Evolutionary conservation across 768 basidiomycete species (phyloP).

Genomic region (Saitozyma podzolica): DNA sequence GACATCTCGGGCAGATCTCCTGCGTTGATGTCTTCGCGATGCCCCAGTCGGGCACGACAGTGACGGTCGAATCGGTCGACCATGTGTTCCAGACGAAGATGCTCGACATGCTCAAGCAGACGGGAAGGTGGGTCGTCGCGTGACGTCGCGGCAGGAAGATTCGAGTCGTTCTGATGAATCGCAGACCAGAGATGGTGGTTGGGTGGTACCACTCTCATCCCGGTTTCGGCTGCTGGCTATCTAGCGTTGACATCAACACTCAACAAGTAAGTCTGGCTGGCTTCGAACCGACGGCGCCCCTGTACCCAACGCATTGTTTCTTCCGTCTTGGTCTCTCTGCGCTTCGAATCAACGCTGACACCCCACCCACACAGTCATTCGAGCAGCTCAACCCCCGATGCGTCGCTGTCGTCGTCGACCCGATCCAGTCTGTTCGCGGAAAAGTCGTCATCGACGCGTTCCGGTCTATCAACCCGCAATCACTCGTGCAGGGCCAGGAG

Average conservation of each 20-base stretch:
- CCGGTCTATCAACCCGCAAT: constrained; percentile 89
- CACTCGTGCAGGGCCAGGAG: constrained; percentile 86
- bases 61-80: constrained; percentile 96
- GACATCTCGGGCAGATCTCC: constrained; percentile 31
- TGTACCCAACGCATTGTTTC: background rate
- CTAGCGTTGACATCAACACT: constrained; percentile 97
- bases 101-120: constrained; percentile 99
- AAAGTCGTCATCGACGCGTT: constrained; percentile 99
- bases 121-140: constrained; percentile 70
- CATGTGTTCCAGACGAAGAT: constrained; percentile 98
- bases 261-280: constrained; percentile 68
- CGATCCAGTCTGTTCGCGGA: constrained; percentile 85
- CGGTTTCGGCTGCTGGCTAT: constrained; percentile 98
- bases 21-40: constrained; percentile 98
- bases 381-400: constrained; percentile 89
- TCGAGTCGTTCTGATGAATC: no score
- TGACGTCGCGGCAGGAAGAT: no score
- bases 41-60: constrained; percentile 97
- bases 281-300: background rate
- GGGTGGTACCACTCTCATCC: constrained; percentile 99
- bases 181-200: constrained; percentile 90
- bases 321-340: background rate
- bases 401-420: constrained; percentile 96
- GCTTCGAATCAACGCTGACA: constrained; percentile 4
- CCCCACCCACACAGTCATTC: constrained; percentile 68